Percentiles rank a stretch among this genome's conserved stretches.
These are phyloP conservation scores for Chaetomium globosum DNA, from an alignment of 2,329 filamentous ascomycete species.

Conservation along the genomic window DNA sequence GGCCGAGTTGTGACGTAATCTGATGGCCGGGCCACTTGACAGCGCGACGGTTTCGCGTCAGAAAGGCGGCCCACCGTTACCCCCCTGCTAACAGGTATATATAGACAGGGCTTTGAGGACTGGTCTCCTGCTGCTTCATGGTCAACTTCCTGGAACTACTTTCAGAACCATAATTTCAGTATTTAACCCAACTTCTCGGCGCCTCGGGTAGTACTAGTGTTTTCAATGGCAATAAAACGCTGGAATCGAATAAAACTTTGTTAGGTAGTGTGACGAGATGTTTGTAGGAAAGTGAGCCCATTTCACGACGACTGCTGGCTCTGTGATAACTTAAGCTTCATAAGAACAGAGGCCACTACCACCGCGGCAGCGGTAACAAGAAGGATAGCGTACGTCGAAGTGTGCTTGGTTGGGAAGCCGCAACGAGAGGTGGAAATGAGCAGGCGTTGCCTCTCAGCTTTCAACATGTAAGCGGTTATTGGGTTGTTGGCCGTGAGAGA, in stretches of 20 bases:
- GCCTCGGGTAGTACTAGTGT: no score
- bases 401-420: neutral
- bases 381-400: neutral
- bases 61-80: neutral
- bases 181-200: no score
- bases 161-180: no score
- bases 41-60: constrained; percentile 4
- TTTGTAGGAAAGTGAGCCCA: neutral
- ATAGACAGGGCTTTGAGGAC: no score
- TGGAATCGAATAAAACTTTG: no score
- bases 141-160: no score
- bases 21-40: neutral
- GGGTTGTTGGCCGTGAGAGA: neutral
- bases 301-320: neutral
- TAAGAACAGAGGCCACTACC: neutral
- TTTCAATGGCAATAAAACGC: no score
- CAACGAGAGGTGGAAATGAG: neutral
- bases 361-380: neutral
- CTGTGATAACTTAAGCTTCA: neutral
- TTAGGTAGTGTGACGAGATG: no score
- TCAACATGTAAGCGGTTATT: no score
- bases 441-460: neutral
- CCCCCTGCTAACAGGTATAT: no score
- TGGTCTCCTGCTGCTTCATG: no score
- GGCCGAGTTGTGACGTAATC: constrained; percentile 14